Evolutionary conservation across 495 filamentous ascomycete species (phyloP).

Genomic region (Trichoderma parareesei): DNA sequence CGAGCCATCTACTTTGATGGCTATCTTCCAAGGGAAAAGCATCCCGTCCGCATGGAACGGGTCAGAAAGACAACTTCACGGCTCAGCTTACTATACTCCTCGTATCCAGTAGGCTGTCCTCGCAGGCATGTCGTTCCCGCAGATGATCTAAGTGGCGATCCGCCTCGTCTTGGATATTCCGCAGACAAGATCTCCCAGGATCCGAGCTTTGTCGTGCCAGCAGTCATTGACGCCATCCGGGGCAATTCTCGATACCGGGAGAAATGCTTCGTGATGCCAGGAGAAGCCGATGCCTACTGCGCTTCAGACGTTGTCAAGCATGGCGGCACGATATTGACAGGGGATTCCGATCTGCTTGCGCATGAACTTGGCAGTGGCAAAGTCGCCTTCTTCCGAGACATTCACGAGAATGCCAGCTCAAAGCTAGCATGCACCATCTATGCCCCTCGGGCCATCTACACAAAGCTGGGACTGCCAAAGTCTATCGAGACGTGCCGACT

Average conservation of each 20-base stretch:
- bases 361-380: constrained; percentile 54
- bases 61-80: constrained; percentile 18
- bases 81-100: constrained; percentile 20
- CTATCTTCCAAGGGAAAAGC: constrained; percentile 46
- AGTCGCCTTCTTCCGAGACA: constrained; percentile 52
- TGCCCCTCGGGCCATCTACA: constrained; percentile 27
- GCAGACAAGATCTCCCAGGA: constrained; percentile 34
- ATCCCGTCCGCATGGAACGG: constrained; percentile 23
- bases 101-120: constrained; percentile 16
- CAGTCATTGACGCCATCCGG: constrained; percentile 55
- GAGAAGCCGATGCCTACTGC: constrained; percentile 66
- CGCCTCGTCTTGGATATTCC: constrained; percentile 17
- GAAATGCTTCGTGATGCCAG: constrained; percentile 50
- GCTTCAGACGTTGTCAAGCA: constrained; percentile 43
- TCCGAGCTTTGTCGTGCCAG: constrained; percentile 59
- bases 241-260: constrained; percentile 34
- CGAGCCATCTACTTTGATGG: constrained; percentile 71
- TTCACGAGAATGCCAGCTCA: constrained; percentile 21
- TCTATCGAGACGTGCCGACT: not conserved
- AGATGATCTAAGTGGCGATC: not conserved
- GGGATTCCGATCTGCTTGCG: constrained; percentile 68
- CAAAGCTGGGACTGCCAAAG: constrained; percentile 24
- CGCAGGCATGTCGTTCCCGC: constrained; percentile 6
- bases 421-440: constrained; percentile 32
- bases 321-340: constrained; percentile 51